Conservation (phyloP, 2,329 filamentous ascomycete genomes). For the Trichoderma sp. region DNA sequence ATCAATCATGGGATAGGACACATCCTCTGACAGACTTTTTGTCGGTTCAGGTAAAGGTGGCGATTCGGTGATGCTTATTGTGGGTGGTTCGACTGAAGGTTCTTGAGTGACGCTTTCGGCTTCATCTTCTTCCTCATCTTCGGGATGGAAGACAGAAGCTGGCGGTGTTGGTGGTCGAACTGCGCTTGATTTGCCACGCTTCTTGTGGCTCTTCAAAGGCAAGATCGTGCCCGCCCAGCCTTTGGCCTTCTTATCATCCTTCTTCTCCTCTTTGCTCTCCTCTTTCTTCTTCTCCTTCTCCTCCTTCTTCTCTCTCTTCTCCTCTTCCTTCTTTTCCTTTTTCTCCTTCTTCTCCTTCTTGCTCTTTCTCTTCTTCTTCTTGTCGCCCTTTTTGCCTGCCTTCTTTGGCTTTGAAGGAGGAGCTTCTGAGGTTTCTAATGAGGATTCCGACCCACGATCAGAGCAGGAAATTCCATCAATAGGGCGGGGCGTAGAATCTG, state of each 20-base stretch:
- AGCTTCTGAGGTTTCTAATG: constrained; percentile 27
- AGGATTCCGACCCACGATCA: constrained; percentile 39
- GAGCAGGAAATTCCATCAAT: constrained; percentile 36
- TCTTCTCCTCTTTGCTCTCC: constrained; percentile 48
- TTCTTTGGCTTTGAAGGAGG: constrained; percentile 32
- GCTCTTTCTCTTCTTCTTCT: constrained; percentile 66
- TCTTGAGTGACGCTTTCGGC: constrained; percentile 27
- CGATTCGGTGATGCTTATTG: constrained; percentile 46
- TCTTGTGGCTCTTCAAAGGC: constrained; percentile 54
- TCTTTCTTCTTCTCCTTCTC: constrained; percentile 38
- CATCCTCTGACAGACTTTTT: constrained; percentile 57
- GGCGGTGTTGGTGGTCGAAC: constrained; percentile 52
- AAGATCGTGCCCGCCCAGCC: constrained; percentile 70
- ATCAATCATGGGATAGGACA: constrained; percentile 81
- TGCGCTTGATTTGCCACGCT: constrained; percentile 41
- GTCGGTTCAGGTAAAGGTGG: constrained; percentile 36
- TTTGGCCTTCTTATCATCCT: constrained; percentile 75
- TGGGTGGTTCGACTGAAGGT: constrained; percentile 38
- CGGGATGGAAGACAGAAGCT: constrained; percentile 32
- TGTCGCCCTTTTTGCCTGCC: constrained; percentile 38
- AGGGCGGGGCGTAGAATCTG: constrained; percentile 39
- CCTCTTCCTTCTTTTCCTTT: constrained; percentile 38
- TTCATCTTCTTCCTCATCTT: constrained; percentile 35
- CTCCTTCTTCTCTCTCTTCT: constrained; percentile 51
- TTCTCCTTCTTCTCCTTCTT: constrained; percentile 70